Evolutionary conservation across 2,329 filamentous ascomycete species (phyloP).

Genomic region (Rutstroemia sp.): DNA sequence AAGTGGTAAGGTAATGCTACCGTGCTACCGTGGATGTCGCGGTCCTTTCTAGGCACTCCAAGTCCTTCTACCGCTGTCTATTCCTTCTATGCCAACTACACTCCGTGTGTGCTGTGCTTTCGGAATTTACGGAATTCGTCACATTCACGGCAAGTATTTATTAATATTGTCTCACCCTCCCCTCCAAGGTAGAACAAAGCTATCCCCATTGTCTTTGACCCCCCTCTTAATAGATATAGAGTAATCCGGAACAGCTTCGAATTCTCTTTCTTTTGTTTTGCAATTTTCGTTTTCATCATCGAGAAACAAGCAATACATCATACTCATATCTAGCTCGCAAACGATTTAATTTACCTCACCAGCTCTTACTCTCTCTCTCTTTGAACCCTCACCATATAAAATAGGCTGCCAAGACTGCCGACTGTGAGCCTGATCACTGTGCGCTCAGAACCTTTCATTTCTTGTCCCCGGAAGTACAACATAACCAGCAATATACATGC

Average conservation of each 20-base stretch:
- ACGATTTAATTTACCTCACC: neutral
- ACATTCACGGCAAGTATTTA: neutral
- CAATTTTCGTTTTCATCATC: conserved; percentile 3
- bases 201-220: neutral
- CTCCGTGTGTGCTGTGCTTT: neutral
- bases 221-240: neutral
- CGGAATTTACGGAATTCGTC: neutral
- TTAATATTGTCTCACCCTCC: neutral
- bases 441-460: no score
- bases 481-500: conserved; percentile 3
- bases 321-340: neutral
- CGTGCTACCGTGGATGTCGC: no score
- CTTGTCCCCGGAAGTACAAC: neutral
- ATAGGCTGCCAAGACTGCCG: neutral
- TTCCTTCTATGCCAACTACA: no score
- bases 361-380: neutral
- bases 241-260: neutral
- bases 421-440: neutral
- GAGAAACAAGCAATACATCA: neutral
- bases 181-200: neutral
- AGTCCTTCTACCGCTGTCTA: no score
- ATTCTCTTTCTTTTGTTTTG: conserved; percentile 4
- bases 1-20: no score
- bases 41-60: no score
- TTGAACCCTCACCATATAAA: neutral